Percentiles rank a stretch among this genome's conserved stretches.
Evolutionary conservation across 2,329 filamentous ascomycete species (phyloP).

Genomic region (Fusarium sp.): DNA sequence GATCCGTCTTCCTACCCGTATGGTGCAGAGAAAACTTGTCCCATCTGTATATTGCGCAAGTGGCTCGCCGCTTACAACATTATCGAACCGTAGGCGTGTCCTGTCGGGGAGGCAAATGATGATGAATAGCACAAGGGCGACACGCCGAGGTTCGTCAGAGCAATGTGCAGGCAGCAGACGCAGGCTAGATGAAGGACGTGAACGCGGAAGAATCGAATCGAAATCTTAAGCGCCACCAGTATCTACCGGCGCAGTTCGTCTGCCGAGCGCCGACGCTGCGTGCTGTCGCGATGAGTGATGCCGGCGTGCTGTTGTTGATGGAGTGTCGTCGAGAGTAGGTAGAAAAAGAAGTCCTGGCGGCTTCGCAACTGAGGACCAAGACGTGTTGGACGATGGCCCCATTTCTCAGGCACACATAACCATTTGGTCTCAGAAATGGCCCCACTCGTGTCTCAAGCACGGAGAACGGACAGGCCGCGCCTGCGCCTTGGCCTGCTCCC

Average conservation of each 20-base stretch:
- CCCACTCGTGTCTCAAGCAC: constrained; percentile 25
- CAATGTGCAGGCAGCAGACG: constrained; percentile 20
- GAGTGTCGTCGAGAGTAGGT: constrained; percentile 45
- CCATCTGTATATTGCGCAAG: constrained; percentile 43
- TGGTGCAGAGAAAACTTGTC: constrained; percentile 34
- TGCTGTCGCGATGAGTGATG: constrained; percentile 45
- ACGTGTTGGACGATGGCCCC: constrained; percentile 41
- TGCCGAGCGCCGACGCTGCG: constrained; percentile 38
- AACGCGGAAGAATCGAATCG: constrained; percentile 31
- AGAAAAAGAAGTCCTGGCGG: constrained; percentile 48
- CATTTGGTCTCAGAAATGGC: constrained; percentile 19
- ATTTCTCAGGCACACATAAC: constrained; percentile 50
- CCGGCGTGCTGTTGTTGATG: constrained; percentile 44
- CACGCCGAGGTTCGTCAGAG: constrained; percentile 25
- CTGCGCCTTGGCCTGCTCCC: constrained; percentile 7
- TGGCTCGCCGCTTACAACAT: constrained; percentile 51
- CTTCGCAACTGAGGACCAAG: constrained; percentile 40
- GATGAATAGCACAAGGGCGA: constrained; percentile 39
- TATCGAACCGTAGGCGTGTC: constrained; percentile 43
- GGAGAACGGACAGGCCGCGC: not conserved
- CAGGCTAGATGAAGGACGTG: constrained; percentile 26
- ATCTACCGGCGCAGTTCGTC: constrained; percentile 38
- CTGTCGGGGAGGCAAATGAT: constrained; percentile 38
- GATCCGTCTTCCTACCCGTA: constrained; percentile 45
- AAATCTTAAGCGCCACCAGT: constrained; percentile 31